Base-by-base conservation (phyloP, 768 basidiomycete genomes). In the Lactarius deliciosus region DNA sequence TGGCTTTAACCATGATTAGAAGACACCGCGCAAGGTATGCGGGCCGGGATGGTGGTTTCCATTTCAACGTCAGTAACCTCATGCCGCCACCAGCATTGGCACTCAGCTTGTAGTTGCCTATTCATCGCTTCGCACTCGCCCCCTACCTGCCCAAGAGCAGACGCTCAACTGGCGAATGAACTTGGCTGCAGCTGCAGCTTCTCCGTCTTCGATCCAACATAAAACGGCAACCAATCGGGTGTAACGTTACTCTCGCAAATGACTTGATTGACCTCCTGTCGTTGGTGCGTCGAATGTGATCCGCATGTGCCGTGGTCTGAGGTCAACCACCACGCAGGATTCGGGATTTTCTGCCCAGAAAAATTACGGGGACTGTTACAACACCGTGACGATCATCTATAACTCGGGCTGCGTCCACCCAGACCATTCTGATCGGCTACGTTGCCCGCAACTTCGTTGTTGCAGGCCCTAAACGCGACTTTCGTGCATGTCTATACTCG, bases 341-440 rank as follows among this genome's bases (percentile, higher is more conserved):
- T 15, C 41, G 6, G 34, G 47, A 54, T 59, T 54, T 38, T 53
- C 62, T 56, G 57, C 32, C 43, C 57, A 60, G 53, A 56, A 55
- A 64, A 3, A 25, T 56, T 41, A 47, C 28, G 25, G 58, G 50
- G 57, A 54, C 47, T 15, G 61, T 36, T 43, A 56, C 43, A 60
- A 55, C 20, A 60, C 53, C 47, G 40, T 43, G 45, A 34, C 62
- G 62, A 67, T 67, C 66, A 47, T 47, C 53, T 41, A 40, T 66
- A 43, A 57, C n/a, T 50, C 25, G n/a, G 25, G 45, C 61, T 47
- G 60, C 36, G 41, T 62, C 50, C 25, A 32, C n/a, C 32, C 57
- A 63, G 62, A 57, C 62, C 34, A 54, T 34, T 67, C 57, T 67
- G 66, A 68, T 68, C 63, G 61, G 40, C 61, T 45, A 57, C 57